Evolutionary conservation across 2,329 filamentous ascomycete genomes (phyloP).

Genomic region (Neospermospora avenae): DNA sequence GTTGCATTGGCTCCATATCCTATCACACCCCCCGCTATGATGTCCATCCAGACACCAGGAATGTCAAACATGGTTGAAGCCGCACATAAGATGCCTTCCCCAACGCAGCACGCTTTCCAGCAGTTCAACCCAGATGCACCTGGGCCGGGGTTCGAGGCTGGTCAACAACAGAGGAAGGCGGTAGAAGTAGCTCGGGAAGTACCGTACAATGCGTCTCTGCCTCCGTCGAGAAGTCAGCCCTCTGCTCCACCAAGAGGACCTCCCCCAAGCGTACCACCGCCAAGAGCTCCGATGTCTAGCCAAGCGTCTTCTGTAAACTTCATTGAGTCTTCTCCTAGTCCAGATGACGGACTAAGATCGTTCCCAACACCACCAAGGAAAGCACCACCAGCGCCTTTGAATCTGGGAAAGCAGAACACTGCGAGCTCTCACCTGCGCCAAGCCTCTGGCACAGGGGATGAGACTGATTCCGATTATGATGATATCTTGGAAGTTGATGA

Average conservation of each 20-base stretch:
- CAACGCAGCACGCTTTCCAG: constrained; percentile 56
- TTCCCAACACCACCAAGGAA: constrained; percentile 68
- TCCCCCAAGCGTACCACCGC: constrained; percentile 30
- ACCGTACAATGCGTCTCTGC: constrained; percentile 49
- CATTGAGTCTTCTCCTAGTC: constrained; percentile 39
- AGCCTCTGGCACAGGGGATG: constrained; percentile 48
- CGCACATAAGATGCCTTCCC: constrained; percentile 56
- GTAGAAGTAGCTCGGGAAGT: constrained; percentile 44
- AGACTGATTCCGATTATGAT: constrained; percentile 80
- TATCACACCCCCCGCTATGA: constrained; percentile 60
- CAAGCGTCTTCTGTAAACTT: constrained; percentile 36
- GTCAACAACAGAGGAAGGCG: constrained; percentile 41
- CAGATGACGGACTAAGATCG: constrained; percentile 47
- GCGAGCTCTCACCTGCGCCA: constrained; percentile 43
- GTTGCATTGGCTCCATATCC: constrained; percentile 60
- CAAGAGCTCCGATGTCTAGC: constrained; percentile 26
- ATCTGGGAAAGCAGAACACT: constrained; percentile 53
- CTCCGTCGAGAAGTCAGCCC: constrained; percentile 54
- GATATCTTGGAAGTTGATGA: constrained; percentile 70
- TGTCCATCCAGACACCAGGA: constrained; percentile 35
- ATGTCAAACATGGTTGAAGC: constrained; percentile 47
- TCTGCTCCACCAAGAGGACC: constrained; percentile 39
- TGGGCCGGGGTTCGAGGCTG: constrained; percentile 38
- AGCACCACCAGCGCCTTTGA: constrained; percentile 78
- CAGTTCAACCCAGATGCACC: constrained; percentile 45